Percentiles rank a stretch among this genome's conserved stretches.
phyloP scores from a whole-genome alignment of 768 basidiomycete species.

The Kwoniella botswanensis region DNA sequence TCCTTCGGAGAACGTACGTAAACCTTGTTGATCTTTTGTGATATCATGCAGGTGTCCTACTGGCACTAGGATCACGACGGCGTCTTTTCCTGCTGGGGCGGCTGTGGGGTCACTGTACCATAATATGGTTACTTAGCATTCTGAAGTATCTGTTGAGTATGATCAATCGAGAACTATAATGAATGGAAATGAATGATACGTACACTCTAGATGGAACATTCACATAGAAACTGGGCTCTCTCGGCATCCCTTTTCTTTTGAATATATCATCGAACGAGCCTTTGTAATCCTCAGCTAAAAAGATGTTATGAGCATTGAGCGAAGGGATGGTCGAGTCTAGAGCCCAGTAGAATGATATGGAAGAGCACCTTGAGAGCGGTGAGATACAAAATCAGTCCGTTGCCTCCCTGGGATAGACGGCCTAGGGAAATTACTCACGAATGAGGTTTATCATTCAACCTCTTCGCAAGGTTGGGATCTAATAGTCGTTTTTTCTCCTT shows the following conservation, averaged over 20 bases:
- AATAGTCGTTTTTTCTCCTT: constrained; percentile 26
- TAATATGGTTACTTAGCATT: neutral
- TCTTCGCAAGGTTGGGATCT: constrained; percentile 44
- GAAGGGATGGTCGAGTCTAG: constrained; percentile 56
- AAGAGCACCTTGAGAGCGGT: constrained; percentile 54
- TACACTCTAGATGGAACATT: constrained; percentile 60
- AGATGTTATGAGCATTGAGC: constrained; percentile 61
- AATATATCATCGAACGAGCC: constrained; percentile 62
- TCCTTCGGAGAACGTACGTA: constrained; percentile 31
- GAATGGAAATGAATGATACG: constrained; percentile 14
- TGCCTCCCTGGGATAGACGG: neutral
- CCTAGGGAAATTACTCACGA: constrained; percentile 32
- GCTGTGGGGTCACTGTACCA: constrained; percentile 57
- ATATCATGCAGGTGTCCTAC: constrained; percentile 56
- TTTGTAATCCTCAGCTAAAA: constrained; percentile 60
- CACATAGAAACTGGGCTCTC: constrained; percentile 61
- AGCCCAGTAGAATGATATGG: constrained; percentile 61
- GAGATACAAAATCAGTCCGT: constrained; percentile 1
- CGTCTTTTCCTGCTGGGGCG: constrained; percentile 60
- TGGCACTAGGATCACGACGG: constrained; percentile 59
- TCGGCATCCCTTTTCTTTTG: constrained; percentile 58
- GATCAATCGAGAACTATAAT: too few species aligned
- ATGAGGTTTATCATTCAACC: constrained; percentile 49
- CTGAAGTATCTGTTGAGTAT: too few species aligned
- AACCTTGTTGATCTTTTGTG: constrained; percentile 8